phyloP scores from a whole-genome alignment of 805 yeast genomes.

The Kuraishia hungarica region DNA sequence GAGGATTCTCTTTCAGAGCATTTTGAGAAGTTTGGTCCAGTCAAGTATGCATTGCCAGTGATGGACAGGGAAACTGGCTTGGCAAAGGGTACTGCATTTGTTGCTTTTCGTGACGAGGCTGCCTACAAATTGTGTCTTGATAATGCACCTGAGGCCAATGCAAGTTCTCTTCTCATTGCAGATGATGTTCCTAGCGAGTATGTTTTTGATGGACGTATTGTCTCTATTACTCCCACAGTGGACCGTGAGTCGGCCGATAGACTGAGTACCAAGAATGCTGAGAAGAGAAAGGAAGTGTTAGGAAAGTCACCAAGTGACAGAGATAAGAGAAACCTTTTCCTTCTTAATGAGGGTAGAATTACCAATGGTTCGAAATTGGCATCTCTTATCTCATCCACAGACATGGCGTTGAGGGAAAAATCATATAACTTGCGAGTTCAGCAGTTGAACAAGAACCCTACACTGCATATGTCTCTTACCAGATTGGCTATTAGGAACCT shows the following conservation, averaged over 20 bases:
- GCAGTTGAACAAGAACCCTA: constrained; percentile 84
- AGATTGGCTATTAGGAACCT: constrained; percentile 90
- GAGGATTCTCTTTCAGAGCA: constrained; percentile 70
- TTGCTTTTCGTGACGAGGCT: constrained; percentile 62
- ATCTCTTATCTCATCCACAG: constrained; percentile 53
- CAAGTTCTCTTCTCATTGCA: constrained; percentile 64
- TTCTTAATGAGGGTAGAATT: constrained; percentile 92
- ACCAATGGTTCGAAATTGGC: constrained; percentile 76
- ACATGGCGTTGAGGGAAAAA: constrained; percentile 80
- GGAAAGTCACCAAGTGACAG: constrained; percentile 78
- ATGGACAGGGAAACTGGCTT: constrained; percentile 76
- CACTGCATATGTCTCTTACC: constrained; percentile 87
- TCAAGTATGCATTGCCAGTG: constrained; percentile 90
- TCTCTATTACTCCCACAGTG: constrained; percentile 78
- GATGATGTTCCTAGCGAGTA: constrained; percentile 88
- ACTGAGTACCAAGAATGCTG: constrained; percentile 66
- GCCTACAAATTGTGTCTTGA: constrained; percentile 61
- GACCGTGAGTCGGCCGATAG: constrained; percentile 74
- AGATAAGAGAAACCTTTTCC: constrained; percentile 73
- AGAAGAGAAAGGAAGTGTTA: constrained; percentile 60
- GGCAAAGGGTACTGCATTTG: constrained; percentile 93
- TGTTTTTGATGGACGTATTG: constrained; percentile 86
- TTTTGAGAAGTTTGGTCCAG: constrained; percentile 76
- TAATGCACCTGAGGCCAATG: constrained; percentile 65
- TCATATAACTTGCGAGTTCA: constrained; percentile 80